Conservation (phyloP, 225 moss, liverwort and hornwort species). For the Anthoceros angustus region DNA sequence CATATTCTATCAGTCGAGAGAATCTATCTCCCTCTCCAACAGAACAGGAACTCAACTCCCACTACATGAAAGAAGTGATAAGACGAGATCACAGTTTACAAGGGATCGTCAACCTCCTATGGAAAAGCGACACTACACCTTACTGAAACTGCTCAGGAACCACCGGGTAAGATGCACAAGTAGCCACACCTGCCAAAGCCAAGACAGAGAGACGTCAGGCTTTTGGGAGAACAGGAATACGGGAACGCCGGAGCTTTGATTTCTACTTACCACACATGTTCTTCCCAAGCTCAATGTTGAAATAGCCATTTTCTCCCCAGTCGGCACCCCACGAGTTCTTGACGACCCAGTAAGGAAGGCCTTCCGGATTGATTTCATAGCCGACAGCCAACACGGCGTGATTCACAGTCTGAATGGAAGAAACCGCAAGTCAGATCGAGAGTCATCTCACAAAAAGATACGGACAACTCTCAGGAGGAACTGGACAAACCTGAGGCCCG, state of each 20-base stretch:
- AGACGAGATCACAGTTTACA: too few relatives aligned
- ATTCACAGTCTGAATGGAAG: slow-evolving; percentile 68
- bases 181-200: slow-evolving; percentile 57
- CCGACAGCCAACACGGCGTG: slow-evolving; percentile 97
- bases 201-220: too few relatives aligned
- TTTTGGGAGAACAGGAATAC: too few relatives aligned
- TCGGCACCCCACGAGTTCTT: slow-evolving; percentile 86
- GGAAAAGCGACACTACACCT: too few relatives aligned
- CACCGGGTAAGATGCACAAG: slow-evolving; percentile 81
- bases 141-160: slow-evolving; percentile 58
- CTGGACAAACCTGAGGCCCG: slow-evolving; percentile 38
- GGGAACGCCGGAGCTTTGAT: too few relatives aligned
- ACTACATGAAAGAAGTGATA: too few relatives aligned
- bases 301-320: slow-evolving; percentile 79
- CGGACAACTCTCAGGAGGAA: neutral
- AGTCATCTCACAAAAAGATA: neutral
- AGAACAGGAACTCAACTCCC: too few relatives aligned
- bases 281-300: slow-evolving; percentile 88
- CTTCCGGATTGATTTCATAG: slow-evolving; percentile 46
- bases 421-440: neutral
- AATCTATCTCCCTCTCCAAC: too few relatives aligned
- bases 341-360: slow-evolving; percentile 77
- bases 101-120: too few relatives aligned
- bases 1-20: too few relatives aligned
- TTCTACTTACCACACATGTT: slow-evolving; percentile 96